Conservation (phyloP, 768 basidiomycete genomes). For the Suillus paluster region DNA sequence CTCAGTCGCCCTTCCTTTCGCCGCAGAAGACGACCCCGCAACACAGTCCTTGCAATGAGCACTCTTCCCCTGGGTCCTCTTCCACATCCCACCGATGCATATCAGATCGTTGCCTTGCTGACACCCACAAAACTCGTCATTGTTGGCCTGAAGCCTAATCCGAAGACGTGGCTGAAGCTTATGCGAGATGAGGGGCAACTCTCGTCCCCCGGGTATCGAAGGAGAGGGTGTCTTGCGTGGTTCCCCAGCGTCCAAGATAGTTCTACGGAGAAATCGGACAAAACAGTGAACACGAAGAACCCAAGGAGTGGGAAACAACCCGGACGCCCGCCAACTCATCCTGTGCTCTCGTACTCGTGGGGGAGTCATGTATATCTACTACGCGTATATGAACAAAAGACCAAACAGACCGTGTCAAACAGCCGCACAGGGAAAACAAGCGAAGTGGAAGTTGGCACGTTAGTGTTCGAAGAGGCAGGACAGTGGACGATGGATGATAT, state of each 20-base stretch:
- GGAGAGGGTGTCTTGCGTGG: constrained; percentile 79
- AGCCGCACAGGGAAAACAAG: constrained; percentile 62
- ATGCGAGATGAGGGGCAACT: constrained; percentile 56
- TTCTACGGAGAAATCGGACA: constrained; percentile 9
- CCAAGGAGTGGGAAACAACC: constrained; percentile 27
- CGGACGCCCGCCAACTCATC: constrained; percentile 42
- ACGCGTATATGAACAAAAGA: constrained; percentile 62
- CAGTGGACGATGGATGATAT: constrained; percentile 64
- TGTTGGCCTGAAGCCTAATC: constrained; percentile 89
- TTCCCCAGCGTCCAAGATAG: constrained; percentile 62
- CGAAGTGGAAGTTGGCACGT: constrained; percentile 63
- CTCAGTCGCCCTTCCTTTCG: constrained; percentile 27
- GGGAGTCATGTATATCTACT: constrained; percentile 69
- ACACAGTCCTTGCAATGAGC: constrained; percentile 76
- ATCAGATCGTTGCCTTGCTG: constrained; percentile 82
- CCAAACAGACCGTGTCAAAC: constrained; percentile 53
- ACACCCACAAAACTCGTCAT: constrained; percentile 92
- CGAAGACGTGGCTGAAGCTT: constrained; percentile 90
- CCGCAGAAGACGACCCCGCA: constrained; percentile 55
- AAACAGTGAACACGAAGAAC: constrained; percentile 3
- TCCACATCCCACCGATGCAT: constrained; percentile 76
- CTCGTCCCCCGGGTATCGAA: constrained; percentile 47
- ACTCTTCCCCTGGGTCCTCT: constrained; percentile 81
- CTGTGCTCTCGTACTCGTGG: constrained; percentile 87
- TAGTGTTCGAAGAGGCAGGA: constrained; percentile 64